phyloP scores from a whole-genome alignment of 352 stramenopile species.

The Pythium volutum region DNA sequence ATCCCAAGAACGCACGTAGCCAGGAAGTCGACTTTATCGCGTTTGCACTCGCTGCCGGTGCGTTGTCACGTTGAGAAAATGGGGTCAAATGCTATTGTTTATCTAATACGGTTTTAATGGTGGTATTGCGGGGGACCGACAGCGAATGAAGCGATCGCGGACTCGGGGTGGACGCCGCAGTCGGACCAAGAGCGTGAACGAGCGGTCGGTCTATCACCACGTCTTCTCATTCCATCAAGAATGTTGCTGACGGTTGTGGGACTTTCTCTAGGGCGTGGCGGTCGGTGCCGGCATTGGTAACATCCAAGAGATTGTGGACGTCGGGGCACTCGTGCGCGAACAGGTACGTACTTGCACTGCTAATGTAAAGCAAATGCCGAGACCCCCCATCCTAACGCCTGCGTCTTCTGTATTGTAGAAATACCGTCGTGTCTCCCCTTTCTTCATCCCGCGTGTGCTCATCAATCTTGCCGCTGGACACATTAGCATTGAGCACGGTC shows the following conservation, averaged over 20 bases:
- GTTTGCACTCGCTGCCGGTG: conserved; percentile 79
- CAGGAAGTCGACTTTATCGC: conserved; percentile 86
- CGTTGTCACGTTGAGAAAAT: neutral
- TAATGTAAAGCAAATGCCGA: neutral
- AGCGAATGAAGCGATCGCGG: conserved; percentile 80
- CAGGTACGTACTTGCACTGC: conserved; percentile 44
- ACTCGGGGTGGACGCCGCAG: conserved; percentile 60
- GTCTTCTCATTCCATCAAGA: neutral
- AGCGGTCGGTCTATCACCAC: conserved; percentile 32
- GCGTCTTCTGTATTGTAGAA: conserved; percentile 36
- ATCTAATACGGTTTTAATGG: no score
- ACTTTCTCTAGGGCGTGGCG: conserved; percentile 56
- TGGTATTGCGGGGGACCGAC: no score
- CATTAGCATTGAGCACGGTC: conserved; percentile 88
- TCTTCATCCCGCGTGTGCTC: conserved; percentile 93
- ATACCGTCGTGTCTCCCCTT: conserved; percentile 89
- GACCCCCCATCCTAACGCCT: neutral
- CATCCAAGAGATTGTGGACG: conserved; percentile 82
- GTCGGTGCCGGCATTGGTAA: conserved; percentile 86
- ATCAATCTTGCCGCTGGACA: conserved; percentile 92
- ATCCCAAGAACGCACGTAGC: conserved; percentile 59
- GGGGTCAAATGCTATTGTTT: no score
- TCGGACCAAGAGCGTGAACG: conserved; percentile 67
- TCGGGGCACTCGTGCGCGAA: conserved; percentile 54
- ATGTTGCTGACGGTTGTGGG: neutral